Conservation (phyloP, 306 rosid species). For the Arachis stenosperma region DNA sequence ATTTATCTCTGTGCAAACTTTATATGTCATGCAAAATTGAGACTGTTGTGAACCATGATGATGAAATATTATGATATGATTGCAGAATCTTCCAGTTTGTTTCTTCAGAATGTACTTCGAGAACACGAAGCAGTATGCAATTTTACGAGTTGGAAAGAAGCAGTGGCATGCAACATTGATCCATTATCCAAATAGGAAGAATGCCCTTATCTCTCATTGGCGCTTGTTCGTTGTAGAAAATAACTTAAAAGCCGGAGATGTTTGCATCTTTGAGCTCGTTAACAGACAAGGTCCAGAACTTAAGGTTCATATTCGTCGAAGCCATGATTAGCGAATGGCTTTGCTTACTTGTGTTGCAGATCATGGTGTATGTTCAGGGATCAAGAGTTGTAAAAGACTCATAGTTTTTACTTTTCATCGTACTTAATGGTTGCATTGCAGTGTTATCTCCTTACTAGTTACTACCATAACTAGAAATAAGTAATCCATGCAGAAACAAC, state of each 20-base stretch:
- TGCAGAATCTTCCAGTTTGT: neutral
- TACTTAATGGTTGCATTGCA: too few species aligned
- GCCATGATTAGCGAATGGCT: neutral
- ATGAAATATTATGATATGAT: neutral
- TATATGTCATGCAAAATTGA: neutral
- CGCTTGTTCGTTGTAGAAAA: neutral
- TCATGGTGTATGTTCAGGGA: too few species aligned
- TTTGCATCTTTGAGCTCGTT: slow-evolving; percentile 19
- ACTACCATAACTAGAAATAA: too few species aligned
- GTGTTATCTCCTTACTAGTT: too few species aligned
- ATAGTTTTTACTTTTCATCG: too few species aligned
- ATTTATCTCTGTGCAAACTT: neutral
- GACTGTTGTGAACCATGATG: neutral
- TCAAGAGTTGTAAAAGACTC: too few species aligned
- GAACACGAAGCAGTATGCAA: neutral
- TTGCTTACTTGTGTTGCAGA: too few species aligned
- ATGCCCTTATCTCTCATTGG: slow-evolving; percentile 13
- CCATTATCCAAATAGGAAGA: neutral
- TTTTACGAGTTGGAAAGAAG: neutral
- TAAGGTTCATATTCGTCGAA: neutral
- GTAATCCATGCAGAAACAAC: too few species aligned
- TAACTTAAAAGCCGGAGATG: neutral
- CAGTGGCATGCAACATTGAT: neutral
- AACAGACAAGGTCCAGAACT: neutral
- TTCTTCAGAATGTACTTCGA: neutral